These are phyloP conservation scores for Hortaea werneckii DNA, from an alignment of 2,329 filamentous ascomycete species.

Conservation along the genomic window DNA sequence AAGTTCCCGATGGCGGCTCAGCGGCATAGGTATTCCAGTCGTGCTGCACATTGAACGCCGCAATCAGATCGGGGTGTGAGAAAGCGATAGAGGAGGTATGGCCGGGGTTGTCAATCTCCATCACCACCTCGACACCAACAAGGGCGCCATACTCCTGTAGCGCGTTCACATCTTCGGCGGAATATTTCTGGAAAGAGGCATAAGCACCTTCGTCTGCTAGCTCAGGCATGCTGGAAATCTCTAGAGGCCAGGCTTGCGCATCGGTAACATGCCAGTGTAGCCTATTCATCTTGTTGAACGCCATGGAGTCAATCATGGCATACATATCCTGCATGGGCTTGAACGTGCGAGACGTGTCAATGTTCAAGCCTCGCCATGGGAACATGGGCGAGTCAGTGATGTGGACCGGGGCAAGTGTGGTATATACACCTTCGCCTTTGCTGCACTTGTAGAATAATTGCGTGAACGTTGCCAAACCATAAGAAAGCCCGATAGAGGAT, in stretches of 20 bases:
- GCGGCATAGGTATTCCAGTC: constrained; percentile 44
- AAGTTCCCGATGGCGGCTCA: constrained; percentile 49
- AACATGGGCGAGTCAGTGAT: constrained; percentile 69
- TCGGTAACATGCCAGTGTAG: constrained; percentile 76
- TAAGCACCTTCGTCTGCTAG: constrained; percentile 68
- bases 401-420: constrained; percentile 55
- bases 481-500: constrained; percentile 58
- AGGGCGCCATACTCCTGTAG: constrained; percentile 62
- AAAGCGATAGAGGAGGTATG: constrained; percentile 61
- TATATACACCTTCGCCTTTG: constrained; percentile 48
- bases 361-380: constrained; percentile 64
- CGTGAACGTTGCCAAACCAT: constrained; percentile 64
- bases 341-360: constrained; percentile 68
- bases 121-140: constrained; percentile 59
- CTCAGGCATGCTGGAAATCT: constrained; percentile 64
- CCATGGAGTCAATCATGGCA: constrained; percentile 63
- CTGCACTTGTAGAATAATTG: constrained; percentile 68
- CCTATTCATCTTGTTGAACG: constrained; percentile 75
- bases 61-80: constrained; percentile 61
- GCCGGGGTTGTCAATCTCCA: constrained; percentile 74
- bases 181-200: constrained; percentile 55
- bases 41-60: constrained; percentile 48
- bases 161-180: constrained; percentile 49
- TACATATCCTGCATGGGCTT: constrained; percentile 58
- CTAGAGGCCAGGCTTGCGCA: constrained; percentile 75